Evolutionary conservation across 306 rosid genomes (phyloP), one percentile per base, ranked within the genome.

Genomic region (Malus orientalis): DNA sequence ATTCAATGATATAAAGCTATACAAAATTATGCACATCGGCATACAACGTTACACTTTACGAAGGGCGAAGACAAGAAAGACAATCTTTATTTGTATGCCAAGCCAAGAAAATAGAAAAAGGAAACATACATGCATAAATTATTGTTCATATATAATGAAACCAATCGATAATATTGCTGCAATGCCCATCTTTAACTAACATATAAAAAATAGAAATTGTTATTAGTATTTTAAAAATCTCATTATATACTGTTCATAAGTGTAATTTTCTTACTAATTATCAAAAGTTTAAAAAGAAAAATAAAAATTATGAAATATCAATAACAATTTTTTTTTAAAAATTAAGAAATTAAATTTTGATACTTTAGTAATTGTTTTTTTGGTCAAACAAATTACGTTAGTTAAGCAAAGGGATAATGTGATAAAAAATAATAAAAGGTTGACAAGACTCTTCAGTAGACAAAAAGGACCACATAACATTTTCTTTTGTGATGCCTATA

Each of bases 391-490:
- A 61, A 61, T 25, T 27, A 64, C 19, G 42, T 30, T 64, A 64
- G 12, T 64, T 44, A 29, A 40, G 27, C 32, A 8, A 36, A 23
- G 58, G 53, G 78, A 86, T 77, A 67, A 59, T 29, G 62, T 82
- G 82, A 71, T 71, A n/a, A 1, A 79, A 78, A 74, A 53, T 32
- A 80, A 82, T 75, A 40, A 82, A 78, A 71, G 55, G 45, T 85
- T 79, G 93, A 89, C 78, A 84, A 79, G 93, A 87, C 89, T 78
- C 65, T 16, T 83, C 91, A 33, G 45, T 81, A 49, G 85, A 86
- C 91, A 89, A 75, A 89, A 85, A 83, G 88, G 84, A 77, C 60
- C 68, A 83, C 79, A 81, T 81, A 81, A 85, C 83, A 79, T 81
- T 79, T 71, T 67, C 85, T 87, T 85, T 83, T 83, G 79, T 69